Evolutionary conservation across 2,329 filamentous ascomycete genomes (phyloP).

Genomic region (Fusarium sp.): DNA sequence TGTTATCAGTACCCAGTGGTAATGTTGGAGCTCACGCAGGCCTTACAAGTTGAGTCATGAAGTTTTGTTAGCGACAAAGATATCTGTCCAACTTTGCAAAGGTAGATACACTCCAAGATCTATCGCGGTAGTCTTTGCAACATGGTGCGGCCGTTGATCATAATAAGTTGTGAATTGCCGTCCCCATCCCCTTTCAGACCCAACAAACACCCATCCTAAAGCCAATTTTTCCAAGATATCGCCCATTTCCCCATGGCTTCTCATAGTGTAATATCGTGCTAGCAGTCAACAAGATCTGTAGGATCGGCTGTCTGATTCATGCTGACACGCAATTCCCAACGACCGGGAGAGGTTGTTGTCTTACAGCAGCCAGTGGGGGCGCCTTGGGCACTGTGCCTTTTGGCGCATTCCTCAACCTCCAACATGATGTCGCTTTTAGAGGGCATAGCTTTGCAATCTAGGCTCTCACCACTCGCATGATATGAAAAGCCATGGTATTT

Average conservation of each 20-base stretch:
- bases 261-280: no score
- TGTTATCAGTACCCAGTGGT: no score
- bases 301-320: background rate
- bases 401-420: background rate
- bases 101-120: no score
- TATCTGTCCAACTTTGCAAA: no score
- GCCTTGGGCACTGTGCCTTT: background rate
- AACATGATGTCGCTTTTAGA: background rate
- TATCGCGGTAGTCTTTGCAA: no score
- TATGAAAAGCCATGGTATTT: background rate
- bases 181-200: rapidly evolving
- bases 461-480: background rate
- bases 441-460: background rate
- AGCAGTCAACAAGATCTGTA: background rate
- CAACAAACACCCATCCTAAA: background rate
- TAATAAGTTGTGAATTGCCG: no score
- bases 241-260: no score
- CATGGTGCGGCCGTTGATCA: no score
- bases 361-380: background rate
- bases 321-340: background rate
- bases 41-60: no score
- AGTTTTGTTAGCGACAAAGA: no score
- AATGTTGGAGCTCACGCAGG: no score
- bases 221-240: no score
- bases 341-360: background rate